Percentiles rank a stretch among this genome's conserved stretches.
Evolutionary conservation across 2,329 filamentous ascomycete species (phyloP).

Genomic region (Fusarium subglutinans): DNA sequence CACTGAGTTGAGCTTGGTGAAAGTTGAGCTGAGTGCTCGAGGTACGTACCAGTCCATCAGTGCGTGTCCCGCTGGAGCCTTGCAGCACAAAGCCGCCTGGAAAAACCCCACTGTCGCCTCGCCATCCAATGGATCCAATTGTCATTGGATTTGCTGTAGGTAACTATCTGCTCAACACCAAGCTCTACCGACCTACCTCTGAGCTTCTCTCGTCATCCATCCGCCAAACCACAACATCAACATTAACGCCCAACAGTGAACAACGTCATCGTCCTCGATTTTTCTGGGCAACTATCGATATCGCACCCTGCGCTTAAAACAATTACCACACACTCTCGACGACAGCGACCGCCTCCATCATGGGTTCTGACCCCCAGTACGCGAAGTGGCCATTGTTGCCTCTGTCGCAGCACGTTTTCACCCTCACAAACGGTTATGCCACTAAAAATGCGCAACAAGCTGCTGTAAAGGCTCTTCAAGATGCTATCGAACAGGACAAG

Average conservation of each 20-base stretch:
- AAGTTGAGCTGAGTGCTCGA: background rate
- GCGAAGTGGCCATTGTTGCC: conserved; percentile 85
- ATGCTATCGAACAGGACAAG: conserved; percentile 84
- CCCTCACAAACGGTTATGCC: conserved; percentile 82
- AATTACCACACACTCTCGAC: conserved; percentile 42
- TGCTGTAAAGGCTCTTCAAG: conserved; percentile 78
- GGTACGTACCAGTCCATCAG: conserved; percentile 15
- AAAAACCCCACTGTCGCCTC: conserved; percentile 30
- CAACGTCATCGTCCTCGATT: background rate
- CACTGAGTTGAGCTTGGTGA: background rate
- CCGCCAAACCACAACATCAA: conserved; percentile 22
- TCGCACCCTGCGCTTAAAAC: background rate
- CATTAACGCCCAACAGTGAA: conserved; percentile 6
- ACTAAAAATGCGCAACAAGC: conserved; percentile 72
- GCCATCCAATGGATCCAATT: conserved; percentile 35
- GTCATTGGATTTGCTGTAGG: conserved; percentile 8
- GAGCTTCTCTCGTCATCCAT: conserved; percentile 41
- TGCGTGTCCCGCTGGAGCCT: conserved; percentile 48
- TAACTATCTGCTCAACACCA: conserved; percentile 30
- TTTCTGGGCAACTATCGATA: background rate
- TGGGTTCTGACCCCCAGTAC: conserved; percentile 85
- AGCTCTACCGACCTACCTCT: conserved; percentile 31
- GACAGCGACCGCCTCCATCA: conserved; percentile 55
- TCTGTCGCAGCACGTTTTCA: conserved; percentile 86
- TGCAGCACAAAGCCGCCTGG: conserved; percentile 33